phyloP scores from a whole-genome alignment of 805 yeast genomes.

The Ascoidea tarda region DNA sequence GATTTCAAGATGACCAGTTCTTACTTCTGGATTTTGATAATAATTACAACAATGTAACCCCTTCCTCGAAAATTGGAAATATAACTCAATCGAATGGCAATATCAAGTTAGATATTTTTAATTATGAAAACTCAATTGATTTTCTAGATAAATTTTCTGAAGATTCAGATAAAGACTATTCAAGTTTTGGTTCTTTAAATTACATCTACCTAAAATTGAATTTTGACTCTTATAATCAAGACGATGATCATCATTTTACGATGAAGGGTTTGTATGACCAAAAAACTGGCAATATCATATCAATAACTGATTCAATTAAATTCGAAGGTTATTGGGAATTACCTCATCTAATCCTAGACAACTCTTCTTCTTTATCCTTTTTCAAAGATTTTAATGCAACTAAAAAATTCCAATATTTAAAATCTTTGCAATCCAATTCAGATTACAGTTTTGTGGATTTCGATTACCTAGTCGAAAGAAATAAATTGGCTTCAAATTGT shows the following conservation, averaged over 20 bases:
- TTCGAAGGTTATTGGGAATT: constrained; percentile 47
- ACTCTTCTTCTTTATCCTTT: constrained; percentile 7
- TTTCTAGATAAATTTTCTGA: constrained; percentile 21
- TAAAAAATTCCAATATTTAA: constrained; percentile 18
- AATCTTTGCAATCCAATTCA: neutral
- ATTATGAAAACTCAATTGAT: constrained; percentile 11
- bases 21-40: constrained; percentile 3
- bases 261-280: constrained; percentile 56
- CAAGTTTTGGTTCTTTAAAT: constrained; percentile 14
- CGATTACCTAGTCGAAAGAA: neutral
- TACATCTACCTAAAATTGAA: constrained; percentile 21
- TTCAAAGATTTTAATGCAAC: constrained; percentile 28
- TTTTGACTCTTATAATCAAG: constrained; percentile 30
- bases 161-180: constrained; percentile 4
- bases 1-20: constrained; percentile 5
- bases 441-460: neutral
- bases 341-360: constrained; percentile 35
- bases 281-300: constrained; percentile 45
- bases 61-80: constrained; percentile 15
- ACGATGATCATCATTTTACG: constrained; percentile 32
- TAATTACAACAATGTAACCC: constrained; percentile 8
- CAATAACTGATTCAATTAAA: constrained; percentile 48
- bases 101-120: constrained; percentile 10
- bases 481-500: constrained; percentile 29
- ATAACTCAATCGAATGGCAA: constrained; percentile 21